Conservation (phyloP, 192 early-diverging fungal species). For the Backusella morwellensis region DNA sequence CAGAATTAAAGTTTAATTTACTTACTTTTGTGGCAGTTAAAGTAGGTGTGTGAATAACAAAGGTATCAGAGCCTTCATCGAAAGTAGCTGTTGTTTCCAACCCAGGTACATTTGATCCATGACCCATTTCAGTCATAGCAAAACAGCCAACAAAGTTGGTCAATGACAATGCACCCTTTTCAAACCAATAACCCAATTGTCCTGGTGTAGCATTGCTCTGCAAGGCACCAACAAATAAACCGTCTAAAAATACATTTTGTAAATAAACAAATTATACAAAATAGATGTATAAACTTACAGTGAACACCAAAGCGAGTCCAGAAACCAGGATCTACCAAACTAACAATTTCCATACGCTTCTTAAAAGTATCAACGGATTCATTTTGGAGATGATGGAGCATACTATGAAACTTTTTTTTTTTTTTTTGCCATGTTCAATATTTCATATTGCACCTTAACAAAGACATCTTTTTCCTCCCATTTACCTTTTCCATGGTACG, state of each 20-base stretch:
- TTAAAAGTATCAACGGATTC: constrained; percentile 71
- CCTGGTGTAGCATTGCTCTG: constrained; percentile 80
- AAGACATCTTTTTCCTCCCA: too few relatives aligned
- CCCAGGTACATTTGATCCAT: constrained; percentile 89
- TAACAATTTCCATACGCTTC: constrained; percentile 77
- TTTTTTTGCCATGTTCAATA: not conserved
- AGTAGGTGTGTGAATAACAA: constrained; percentile 79
- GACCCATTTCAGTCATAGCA: constrained; percentile 89
- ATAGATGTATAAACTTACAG: constrained; percentile 35
- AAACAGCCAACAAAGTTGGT: constrained; percentile 87
- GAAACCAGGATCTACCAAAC: constrained; percentile 81
- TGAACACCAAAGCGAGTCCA: constrained; percentile 94
- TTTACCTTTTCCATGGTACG: constrained; percentile 83
- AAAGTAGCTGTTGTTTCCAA: constrained; percentile 92
- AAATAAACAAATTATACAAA: constrained; percentile 5
- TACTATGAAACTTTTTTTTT: constrained; percentile 48
- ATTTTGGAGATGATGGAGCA: constrained; percentile 70
- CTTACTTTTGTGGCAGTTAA: constrained; percentile 72
- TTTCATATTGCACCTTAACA: not conserved
- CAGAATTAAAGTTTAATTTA: not conserved
- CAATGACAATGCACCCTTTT: constrained; percentile 78
- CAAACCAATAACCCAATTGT: constrained; percentile 85
- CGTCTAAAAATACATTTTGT: constrained; percentile 33
- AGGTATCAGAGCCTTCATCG: constrained; percentile 79
- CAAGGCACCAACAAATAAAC: constrained; percentile 86